These are phyloP conservation scores for Ogataea sp. DNA, from an alignment of 805 yeast genomes.

Conservation along the genomic window DNA sequence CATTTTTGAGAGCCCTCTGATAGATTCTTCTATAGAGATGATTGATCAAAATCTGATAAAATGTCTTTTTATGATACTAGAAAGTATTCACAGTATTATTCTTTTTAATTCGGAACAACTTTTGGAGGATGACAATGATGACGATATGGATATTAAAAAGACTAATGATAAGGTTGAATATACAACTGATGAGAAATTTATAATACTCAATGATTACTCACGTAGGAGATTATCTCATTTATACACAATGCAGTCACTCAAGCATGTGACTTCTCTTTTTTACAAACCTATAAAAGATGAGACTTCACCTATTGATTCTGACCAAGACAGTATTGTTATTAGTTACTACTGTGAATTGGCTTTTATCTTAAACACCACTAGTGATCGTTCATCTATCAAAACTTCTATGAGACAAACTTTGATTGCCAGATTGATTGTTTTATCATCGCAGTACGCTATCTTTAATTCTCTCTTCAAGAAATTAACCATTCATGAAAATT, in stretches of 20 bases:
- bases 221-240: too few relatives aligned
- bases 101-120: neutral
- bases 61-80: neutral
- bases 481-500: constrained; percentile 12
- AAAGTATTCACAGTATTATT: neutral
- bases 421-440: constrained; percentile 16
- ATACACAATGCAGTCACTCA: neutral
- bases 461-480: constrained; percentile 12
- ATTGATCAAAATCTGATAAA: neutral
- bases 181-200: neutral
- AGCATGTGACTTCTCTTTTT: neutral
- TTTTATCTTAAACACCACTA: constrained; percentile 11
- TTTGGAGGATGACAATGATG: constrained; percentile 4
- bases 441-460: constrained; percentile 12
- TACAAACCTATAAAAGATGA: too few relatives aligned
- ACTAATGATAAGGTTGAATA: neutral
- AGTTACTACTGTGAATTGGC: constrained; percentile 10
- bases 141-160: neutral
- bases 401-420: constrained; percentile 8
- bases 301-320: too few relatives aligned
- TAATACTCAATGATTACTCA: neutral
- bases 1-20: neutral
- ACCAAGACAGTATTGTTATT: neutral
- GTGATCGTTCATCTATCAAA: neutral
- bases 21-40: neutral